Base-by-base conservation (phyloP, 805 yeast genomes). In the Kodamaea kakaduensis region DNA sequence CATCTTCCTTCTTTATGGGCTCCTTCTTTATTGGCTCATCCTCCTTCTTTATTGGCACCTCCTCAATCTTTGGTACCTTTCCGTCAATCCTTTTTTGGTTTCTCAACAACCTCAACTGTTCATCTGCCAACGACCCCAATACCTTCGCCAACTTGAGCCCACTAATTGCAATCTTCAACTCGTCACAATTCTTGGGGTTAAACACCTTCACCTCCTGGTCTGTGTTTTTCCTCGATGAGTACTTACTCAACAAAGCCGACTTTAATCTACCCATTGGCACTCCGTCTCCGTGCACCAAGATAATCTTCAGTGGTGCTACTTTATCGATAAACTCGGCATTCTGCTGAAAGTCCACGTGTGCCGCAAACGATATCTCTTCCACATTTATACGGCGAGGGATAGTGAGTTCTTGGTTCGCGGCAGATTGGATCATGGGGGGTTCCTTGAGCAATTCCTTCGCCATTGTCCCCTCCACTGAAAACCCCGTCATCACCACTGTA, bases 211-310 rank as follows among this genome's bases (percentile, higher is more conserved):
- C 89, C 55, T 93, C 97, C 32, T 84, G 78, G 12, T 84, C 93
- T 0, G 97, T 86, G 6, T 86, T 87, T 54, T 81, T 87, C 34
- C 84, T 68, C 32, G 78, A 75, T 2, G 87, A 73, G 52, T 90
- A 93, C 58, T 87, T 88, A 29, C 96, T 85, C 43, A 89, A 62
- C 25, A 93, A 67, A 0, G 98, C 97, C 17, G 96, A 84, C 58
- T 93, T 93, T 37, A 93, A 64, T 55, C 98, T 78, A 38, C 97
- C 98, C 97, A 93, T 93, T n/a, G 96, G 96, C 50, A 86, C 88
- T 2, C 93, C 79, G 52, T 93, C 99, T 9, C 99, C 99, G 59
- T 93, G 99, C 2, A 93, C 99, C 36, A 93, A 71, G 40, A 90
- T 87, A 41, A 93, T 84, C 36, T 84, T 79, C 40, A 74, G 74